phyloP scores from a whole-genome alignment of 1,139 yeast genomes.

The Yamadazyma blattariae region DNA sequence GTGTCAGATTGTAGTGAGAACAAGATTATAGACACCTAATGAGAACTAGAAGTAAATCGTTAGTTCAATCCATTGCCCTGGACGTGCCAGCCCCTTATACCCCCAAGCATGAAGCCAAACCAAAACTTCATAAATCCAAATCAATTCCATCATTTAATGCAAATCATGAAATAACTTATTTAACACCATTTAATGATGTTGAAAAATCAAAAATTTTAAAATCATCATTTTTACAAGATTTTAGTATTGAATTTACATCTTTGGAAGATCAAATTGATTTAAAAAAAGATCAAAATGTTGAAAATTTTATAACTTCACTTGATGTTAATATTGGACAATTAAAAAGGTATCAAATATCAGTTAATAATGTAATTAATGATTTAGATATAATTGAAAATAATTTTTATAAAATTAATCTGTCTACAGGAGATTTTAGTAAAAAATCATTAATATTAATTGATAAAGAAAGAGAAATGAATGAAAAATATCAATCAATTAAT shows the following conservation, averaged over 20 bases:
- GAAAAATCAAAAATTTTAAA: background rate
- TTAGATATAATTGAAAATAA: constrained; percentile 27
- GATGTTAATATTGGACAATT: constrained; percentile 29
- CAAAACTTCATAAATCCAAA: constrained; percentile 17
- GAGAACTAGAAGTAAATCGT: constrained; percentile 48
- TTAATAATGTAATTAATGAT: constrained; percentile 37
- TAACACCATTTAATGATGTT: constrained; percentile 4
- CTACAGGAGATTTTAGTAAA: constrained; percentile 62
- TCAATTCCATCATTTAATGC: constrained; percentile 11
- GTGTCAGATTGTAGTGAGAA: too few relatives aligned
- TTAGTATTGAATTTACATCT: background rate
- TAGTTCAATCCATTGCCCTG: constrained; percentile 44
- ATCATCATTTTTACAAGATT: constrained; percentile 1
- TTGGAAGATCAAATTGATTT: background rate
- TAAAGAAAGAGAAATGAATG: constrained; percentile 45
- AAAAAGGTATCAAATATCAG: constrained; percentile 36
- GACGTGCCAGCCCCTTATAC: constrained; percentile 25
- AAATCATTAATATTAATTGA: constrained; percentile 54
- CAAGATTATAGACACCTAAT: too few relatives aligned
- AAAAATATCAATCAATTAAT: constrained; percentile 49
- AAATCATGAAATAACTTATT: background rate
- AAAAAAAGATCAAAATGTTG: background rate
- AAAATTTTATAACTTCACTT: constrained; percentile 43
- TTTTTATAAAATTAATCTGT: constrained; percentile 54
- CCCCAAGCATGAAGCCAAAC: background rate